Base-by-base conservation (phyloP, 2,329 filamentous ascomycete genomes). In the Seiridium unicorne region DNA sequence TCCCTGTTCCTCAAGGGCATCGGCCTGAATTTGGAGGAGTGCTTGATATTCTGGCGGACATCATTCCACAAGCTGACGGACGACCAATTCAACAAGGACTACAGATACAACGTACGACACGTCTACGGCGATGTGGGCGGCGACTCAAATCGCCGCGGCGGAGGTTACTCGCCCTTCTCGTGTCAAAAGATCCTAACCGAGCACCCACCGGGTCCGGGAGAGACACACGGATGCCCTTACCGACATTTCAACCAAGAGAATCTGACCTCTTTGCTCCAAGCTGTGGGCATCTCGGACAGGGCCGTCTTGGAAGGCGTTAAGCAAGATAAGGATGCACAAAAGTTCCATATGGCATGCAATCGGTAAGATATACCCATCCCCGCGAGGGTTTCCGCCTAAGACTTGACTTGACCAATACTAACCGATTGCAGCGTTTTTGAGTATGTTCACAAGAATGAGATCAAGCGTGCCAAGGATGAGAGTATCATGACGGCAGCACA, bases 101-200 rank as follows among this genome's bases (percentile, higher is more conserved):
- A 99, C 78, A 86, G 91, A 49, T 99, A 99, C 83, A 98, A 99
- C 73, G 86, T 98, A 60, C 90, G 93, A n/a, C 94, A 99, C 81
- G 76, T 83, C 0, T 99, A 98, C 73, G 95, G 95, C 65, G 94
- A 98, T 69, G 95, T 98, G 0, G 95, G 95, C 58, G 94, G 94
- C 60, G 94, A 98, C 75, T 83, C 88, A 26, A 97, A 96, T 72
- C 86, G 94, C 38, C 86, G 94, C 58, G 90, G 93, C 47, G 85
- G 90, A 58, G 94, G 94, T 26, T 97, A 97, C 73, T 91, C 90
- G 54, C 92, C 95, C 0, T 96, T 92, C 71, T 95, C 91, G 58
- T 99, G 95, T 74, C 94, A 98, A 71, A 97, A 96, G 78, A 93
- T 99, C 57, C 81, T 98, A 34, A 95, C 89, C 0, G 95, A 99